These are phyloP conservation scores for Carex parvula DNA, from an alignment of 176 grass and related monocot genomes.

Conservation along the genomic window DNA sequence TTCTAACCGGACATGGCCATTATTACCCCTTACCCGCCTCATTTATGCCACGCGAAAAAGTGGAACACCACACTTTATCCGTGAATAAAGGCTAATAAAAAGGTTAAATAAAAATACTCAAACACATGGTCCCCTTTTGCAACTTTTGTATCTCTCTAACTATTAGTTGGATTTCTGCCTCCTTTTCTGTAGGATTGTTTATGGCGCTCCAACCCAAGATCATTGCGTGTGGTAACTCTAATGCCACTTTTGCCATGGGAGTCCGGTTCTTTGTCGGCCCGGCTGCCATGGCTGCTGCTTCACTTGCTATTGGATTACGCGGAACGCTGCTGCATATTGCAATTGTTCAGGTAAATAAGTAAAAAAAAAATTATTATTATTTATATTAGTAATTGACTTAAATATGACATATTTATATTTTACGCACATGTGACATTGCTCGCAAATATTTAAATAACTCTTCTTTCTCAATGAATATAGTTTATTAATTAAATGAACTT, in stretches of 20 bases:
- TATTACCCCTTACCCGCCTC: conserved; percentile 19
- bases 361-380: not conserved
- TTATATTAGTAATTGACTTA: not conserved
- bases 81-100: conserved; percentile 20
- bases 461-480: too few relatives aligned
- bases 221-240: conserved; percentile 67
- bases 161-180: not conserved
- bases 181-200: conserved; percentile 57
- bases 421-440: not conserved
- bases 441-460: not conserved
- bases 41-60: conserved; percentile 26
- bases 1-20: conserved; percentile 20
- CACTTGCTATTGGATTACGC: conserved; percentile 52
- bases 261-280: conserved; percentile 78
- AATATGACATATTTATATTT: not conserved
- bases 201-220: conserved; percentile 89
- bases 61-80: conserved; percentile 20
- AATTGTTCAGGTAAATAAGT: conserved; percentile 69
- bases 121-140: not conserved
- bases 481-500: too few relatives aligned
- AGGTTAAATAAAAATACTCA: not conserved
- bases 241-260: conserved; percentile 50
- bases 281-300: conserved; percentile 63
- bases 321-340: conserved; percentile 61
- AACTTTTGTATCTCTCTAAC: not conserved